Base-by-base conservation (phyloP, 2,329 filamentous ascomycete genomes). In the Apiospora aurea region DNA sequence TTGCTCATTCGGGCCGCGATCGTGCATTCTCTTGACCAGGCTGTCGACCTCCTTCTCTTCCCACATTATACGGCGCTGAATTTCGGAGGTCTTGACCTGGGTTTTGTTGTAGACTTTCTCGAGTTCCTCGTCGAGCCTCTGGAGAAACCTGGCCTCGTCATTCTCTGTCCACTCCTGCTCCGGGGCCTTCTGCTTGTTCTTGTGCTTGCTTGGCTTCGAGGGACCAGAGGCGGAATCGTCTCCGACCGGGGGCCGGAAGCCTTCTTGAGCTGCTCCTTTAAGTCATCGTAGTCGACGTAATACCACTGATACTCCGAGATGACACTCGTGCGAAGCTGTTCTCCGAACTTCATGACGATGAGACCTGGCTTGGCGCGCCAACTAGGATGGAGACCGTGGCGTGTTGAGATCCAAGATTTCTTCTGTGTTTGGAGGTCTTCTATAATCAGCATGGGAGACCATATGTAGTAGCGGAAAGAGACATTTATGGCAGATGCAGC, bases 101-200 rank as follows among this genome's bases (percentile, higher is more conserved):
- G 98, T 96, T 85, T 98, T 98, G 72, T 93, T 96, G 81, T 97
- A 97, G 74, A 99, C 96, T 86, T 98, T 98, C 79, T 98, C 96
- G 73, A 99, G 90, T 86, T 99, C 96, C 72, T 89, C 87, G 85
- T 99, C 96, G 70, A 99, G 91, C 84, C 93, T 88, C 74, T 89
- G 88, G 71, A 99, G 94, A 82, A 99, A 99, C 73, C 88, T 88
- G 78, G 92, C 92, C 87, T 99, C 96, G 79, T 98, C 93, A 70
- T 97, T 94, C 82, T 98, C 95, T 73, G 91, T 92, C 96, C 96
- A 99, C 79, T 91, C 87, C 74, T 83, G 83, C n/a, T 83, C 83
- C 72, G 85, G 84, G 70, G 82, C 80, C 74, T 79, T 79, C 66
- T 79, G 80, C 26, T 72, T 79, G 70, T 79, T 79, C 69, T 81